Conservation (phyloP, 257 asterid species). For the Petrea volubilis region DNA sequence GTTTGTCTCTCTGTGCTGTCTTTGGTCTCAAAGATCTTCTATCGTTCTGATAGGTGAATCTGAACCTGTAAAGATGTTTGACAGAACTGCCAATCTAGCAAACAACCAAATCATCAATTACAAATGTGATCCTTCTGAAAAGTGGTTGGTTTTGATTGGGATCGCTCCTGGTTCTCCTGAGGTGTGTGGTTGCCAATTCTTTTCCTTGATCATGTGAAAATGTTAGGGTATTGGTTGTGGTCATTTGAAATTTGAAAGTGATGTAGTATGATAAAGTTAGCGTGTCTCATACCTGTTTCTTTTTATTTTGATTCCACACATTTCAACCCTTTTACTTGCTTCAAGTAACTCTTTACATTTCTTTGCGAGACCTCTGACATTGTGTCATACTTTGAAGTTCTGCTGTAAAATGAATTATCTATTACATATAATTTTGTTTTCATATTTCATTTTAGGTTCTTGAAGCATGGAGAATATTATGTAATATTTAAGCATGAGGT, state of each 20-base stretch:
- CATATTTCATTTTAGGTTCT: not conserved
- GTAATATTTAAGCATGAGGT: not conserved
- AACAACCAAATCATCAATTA: conserved; percentile 91
- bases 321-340: not conserved
- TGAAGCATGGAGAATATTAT: not conserved
- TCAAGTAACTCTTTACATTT: not conserved
- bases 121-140: conserved; percentile 86
- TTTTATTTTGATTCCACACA: not conserved
- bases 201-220: not conserved
- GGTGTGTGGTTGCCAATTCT: conserved; percentile 41
- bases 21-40: conserved; percentile 4
- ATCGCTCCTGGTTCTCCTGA: conserved; percentile 94
- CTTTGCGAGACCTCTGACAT: not conserved
- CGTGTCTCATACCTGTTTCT: not conserved
- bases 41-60: conserved; percentile 64
- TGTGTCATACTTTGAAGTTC: not conserved
- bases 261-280: not conserved
- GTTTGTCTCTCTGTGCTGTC: not conserved
- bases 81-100: conserved; percentile 83
- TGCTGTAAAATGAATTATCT: not conserved
- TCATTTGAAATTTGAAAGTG: not conserved
- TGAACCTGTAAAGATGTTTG: conserved; percentile 86
- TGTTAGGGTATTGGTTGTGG: not conserved
- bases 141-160: conserved; percentile 96
- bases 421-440: not conserved